Conservation (phyloP, 192 early-diverging fungal genomes). For the Backusella mclennaniae region DNA sequence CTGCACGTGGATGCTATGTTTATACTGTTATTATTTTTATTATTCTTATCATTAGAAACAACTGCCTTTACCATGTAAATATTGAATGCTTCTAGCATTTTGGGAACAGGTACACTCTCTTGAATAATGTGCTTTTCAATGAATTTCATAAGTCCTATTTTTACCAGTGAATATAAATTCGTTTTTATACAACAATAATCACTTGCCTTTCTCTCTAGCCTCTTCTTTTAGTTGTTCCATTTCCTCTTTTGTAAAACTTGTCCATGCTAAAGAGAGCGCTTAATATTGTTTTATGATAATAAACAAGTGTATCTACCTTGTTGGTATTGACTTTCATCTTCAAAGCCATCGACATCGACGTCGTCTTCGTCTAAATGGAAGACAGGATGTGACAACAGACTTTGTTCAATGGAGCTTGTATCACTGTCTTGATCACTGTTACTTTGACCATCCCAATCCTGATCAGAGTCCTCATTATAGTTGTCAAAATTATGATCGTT, state of each 20-base stretch:
- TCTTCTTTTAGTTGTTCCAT: constrained; percentile 23
- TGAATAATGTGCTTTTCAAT: constrained; percentile 62
- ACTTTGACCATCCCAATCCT: constrained; percentile 23
- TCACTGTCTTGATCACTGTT: constrained; percentile 20
- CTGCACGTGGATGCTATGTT: constrained; percentile 33
- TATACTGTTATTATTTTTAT: background rate
- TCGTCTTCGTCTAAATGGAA: constrained; percentile 26
- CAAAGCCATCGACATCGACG: constrained; percentile 19
- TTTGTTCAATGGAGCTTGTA: background rate
- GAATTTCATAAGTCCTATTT: constrained; percentile 53
- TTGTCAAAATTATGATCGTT: constrained; percentile 27
- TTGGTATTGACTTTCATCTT: constrained; percentile 27
- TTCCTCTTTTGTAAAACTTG: constrained; percentile 31
- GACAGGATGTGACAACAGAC: constrained; percentile 14
- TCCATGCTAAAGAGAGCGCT: constrained; percentile 15
- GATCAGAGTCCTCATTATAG: constrained; percentile 39
- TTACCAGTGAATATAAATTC: background rate
- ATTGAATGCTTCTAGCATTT: constrained; percentile 66
- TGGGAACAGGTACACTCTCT: constrained; percentile 45
- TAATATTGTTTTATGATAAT: background rate
- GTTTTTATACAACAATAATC: background rate
- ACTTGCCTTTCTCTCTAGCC: constrained; percentile 23
- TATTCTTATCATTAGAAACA: background rate
- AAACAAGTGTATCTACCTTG: background rate
- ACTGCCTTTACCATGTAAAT: constrained; percentile 30